Conservation (phyloP, 1,284 basidiomycete species). For the Tilletia walkeri region DNA sequence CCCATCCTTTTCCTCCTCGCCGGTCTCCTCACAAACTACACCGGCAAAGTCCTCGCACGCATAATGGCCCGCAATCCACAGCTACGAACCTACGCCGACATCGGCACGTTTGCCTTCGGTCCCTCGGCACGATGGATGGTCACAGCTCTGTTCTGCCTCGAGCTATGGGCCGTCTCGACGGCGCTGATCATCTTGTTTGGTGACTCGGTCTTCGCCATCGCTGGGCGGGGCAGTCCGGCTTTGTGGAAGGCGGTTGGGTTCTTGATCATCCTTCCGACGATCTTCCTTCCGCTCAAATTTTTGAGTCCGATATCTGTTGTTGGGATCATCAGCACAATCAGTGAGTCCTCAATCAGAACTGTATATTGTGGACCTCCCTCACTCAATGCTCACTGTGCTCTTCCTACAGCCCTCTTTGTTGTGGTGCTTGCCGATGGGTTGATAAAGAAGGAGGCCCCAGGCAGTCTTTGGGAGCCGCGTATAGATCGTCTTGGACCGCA, state of each 20-base stretch:
- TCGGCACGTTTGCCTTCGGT: constrained; percentile 52
- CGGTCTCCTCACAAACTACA: constrained; percentile 51
- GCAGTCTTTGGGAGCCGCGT: constrained; percentile 75
- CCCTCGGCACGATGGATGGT: constrained; percentile 42
- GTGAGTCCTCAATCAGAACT: constrained; percentile 1
- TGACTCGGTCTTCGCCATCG: constrained; percentile 43
- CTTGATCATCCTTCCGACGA: constrained; percentile 40
- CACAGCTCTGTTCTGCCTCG: constrained; percentile 49
- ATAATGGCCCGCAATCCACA: constrained; percentile 49
- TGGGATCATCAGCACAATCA: constrained; percentile 56
- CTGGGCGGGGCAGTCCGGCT: constrained; percentile 21
- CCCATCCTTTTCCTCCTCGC: constrained; percentile 43
- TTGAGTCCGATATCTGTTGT: constrained; percentile 50
- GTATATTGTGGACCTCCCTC: neutral
- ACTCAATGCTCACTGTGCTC: neutral
- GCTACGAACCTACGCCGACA: constrained; percentile 51
- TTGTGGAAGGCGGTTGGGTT: constrained; percentile 46
- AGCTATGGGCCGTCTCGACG: constrained; percentile 50
- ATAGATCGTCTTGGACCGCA: constrained; percentile 68
- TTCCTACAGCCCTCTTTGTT: constrained; percentile 63
- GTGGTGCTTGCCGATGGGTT: constrained; percentile 84
- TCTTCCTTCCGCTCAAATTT: constrained; percentile 47
- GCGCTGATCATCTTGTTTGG: constrained; percentile 53
- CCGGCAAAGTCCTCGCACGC: constrained; percentile 51
- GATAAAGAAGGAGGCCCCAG: constrained; percentile 73